Conservation (phyloP, 2,329 filamentous ascomycete genomes). For the Sarocladium strictum region DNA sequence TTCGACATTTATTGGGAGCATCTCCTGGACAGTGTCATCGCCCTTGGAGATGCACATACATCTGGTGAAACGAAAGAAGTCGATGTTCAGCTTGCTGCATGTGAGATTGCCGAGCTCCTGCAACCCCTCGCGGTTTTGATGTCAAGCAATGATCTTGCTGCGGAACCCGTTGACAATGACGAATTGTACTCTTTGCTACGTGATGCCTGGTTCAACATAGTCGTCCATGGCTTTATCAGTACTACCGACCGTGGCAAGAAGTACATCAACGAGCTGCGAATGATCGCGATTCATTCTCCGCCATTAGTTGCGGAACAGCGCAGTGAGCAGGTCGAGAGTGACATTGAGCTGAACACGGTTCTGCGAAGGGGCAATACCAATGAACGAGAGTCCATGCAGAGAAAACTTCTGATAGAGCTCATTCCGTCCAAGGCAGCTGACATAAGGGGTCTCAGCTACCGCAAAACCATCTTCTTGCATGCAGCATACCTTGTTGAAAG, state of each 20-base stretch:
- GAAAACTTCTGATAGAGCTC: constrained; percentile 66
- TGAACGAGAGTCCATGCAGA: constrained; percentile 73
- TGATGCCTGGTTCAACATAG: constrained; percentile 98
- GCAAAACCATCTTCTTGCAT: constrained; percentile 87
- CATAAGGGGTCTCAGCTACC: constrained; percentile 77
- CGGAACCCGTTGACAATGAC: constrained; percentile 49
- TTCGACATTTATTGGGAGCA: constrained; percentile 81
- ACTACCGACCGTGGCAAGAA: constrained; percentile 67
- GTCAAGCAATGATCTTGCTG: constrained; percentile 54
- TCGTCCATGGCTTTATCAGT: constrained; percentile 82
- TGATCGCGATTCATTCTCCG: constrained; percentile 81
- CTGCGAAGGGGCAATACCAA: constrained; percentile 78
- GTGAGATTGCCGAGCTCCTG: constrained; percentile 82
- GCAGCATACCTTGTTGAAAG: constrained; percentile 86
- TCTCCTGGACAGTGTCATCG: constrained; percentile 79
- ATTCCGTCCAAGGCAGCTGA: constrained; percentile 73
- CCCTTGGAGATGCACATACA: constrained; percentile 80
- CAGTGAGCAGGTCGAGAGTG: constrained; percentile 86
- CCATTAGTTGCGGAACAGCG: constrained; percentile 84
- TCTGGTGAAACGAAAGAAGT: constrained; percentile 66
- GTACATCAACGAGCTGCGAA: constrained; percentile 69
- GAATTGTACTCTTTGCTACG: constrained; percentile 69
- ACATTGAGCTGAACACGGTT: constrained; percentile 93
- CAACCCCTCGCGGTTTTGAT: constrained; percentile 84
- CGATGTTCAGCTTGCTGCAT: constrained; percentile 75